These are phyloP conservation scores for Nymphaea colorata DNA, from an alignment of 164 flowering plant genomes.

Conservation along the genomic window DNA sequence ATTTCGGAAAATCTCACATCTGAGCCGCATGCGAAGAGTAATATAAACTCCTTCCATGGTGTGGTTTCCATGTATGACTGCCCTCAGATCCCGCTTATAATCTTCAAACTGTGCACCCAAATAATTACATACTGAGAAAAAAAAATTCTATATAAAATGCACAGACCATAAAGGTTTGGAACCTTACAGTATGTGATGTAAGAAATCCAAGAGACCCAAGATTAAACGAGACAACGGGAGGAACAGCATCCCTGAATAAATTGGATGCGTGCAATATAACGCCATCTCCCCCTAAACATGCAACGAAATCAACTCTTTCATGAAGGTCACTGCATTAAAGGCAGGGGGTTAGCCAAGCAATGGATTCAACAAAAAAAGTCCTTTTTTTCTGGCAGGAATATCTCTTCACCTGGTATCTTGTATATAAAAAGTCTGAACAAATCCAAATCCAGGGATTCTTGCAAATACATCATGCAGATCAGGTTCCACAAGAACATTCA, in stretches of 20 bases:
- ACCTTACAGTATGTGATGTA: constrained; percentile 80
- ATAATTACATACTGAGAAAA: constrained; percentile 2
- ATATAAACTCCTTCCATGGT: constrained; percentile 89
- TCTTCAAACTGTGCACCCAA: constrained; percentile 53
- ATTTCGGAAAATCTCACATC: constrained; percentile 84
- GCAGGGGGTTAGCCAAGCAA: background rate
- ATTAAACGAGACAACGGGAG: constrained; percentile 96
- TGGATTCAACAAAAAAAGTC: background rate
- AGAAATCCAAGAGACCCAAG: constrained; percentile 99
- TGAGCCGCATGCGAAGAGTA: constrained; percentile 90
- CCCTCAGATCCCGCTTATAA: constrained; percentile 66
- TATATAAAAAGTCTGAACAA: constrained; percentile 91
- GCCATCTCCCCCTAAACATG: constrained; percentile 98
- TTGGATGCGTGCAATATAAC: constrained; percentile 97
- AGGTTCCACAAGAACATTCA: constrained; percentile 97
- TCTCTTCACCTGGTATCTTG: constrained; percentile 83
- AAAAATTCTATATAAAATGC: background rate
- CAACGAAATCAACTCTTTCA: constrained; percentile 93
- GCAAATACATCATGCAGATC: constrained; percentile 97
- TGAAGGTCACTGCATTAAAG: constrained; percentile 73
- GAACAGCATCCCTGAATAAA: constrained; percentile 86
- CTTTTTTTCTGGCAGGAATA: background rate
- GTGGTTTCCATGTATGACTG: constrained; percentile 84
- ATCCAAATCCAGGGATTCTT: constrained; percentile 97
- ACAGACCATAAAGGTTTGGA: background rate